Evolutionary conservation across 139 green algal species (phyloP).

Genomic region (Chlamydomonas sphaeroides): DNA sequence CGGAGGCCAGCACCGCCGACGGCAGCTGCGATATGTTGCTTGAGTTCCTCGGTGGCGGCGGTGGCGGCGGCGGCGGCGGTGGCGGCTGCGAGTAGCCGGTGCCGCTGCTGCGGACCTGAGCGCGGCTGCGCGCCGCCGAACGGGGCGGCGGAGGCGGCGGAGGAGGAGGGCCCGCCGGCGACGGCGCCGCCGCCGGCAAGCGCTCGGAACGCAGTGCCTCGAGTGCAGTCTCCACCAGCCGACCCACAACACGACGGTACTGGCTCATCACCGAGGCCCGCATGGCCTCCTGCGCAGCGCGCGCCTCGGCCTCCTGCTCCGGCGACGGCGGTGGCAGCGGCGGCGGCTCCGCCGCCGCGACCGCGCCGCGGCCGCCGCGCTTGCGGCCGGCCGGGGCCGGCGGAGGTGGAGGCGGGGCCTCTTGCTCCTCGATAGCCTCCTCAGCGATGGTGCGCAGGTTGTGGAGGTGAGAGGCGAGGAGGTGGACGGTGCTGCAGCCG

Average conservation of each 20-base stretch:
- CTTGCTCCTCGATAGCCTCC: conserved; percentile 8
- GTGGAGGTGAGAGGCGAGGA: conserved; percentile 54
- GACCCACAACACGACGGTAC: neutral
- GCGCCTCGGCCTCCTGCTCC: neutral
- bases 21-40: too few relatives aligned
- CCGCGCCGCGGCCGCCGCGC: neutral
- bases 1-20: neutral
- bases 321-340: neutral
- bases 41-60: too few relatives aligned
- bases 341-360: neutral
- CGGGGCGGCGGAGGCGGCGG: neutral
- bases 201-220: neutral
- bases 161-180: neutral
- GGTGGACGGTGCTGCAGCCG: conserved; percentile 41
- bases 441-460: conserved; percentile 52
- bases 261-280: neutral
- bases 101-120: too few relatives aligned
- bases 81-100: too few relatives aligned
- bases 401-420: neutral
- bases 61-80: too few relatives aligned
- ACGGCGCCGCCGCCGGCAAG: neutral
- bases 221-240: neutral
- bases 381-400: neutral
- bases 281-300: neutral
- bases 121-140: too few relatives aligned